Percentiles rank a stretch among this genome's conserved stretches.
Conservation (phyloP, 2,329 filamentous ascomycete genomes). For the Myriosclerotinia curreyana region DNA sequence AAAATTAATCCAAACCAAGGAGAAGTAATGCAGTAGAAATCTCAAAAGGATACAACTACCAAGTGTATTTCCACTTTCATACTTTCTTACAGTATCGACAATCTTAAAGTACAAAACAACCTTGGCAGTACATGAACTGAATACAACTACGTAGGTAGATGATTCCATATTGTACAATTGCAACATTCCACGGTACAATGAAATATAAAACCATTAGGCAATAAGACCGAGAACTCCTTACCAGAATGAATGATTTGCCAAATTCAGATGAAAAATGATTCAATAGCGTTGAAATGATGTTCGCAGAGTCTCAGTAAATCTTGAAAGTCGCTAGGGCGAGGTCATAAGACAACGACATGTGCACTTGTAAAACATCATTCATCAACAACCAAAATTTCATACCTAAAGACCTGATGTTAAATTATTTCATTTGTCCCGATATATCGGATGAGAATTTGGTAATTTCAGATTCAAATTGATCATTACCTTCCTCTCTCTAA, state of each 20-base stretch:
- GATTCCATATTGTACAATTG: not conserved
- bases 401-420: not conserved
- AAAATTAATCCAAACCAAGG: too few species aligned
- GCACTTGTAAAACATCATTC: conserved; percentile 8
- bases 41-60: too few species aligned
- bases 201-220: not conserved
- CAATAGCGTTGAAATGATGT: conserved; percentile 7
- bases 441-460: not conserved
- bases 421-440: not conserved
- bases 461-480: not conserved
- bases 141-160: not conserved
- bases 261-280: conserved; percentile 8
- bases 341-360: conserved; percentile 21
- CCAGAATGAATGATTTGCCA: not conserved
- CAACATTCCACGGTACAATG: not conserved
- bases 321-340: not conserved
- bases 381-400: not conserved
- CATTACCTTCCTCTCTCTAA: not conserved
- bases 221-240: conserved; percentile 8
- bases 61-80: not conserved
- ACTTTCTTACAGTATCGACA: too few species aligned
- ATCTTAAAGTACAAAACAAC: not conserved
- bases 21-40: too few species aligned
- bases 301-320: not conserved
- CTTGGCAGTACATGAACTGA: not conserved